Percentiles rank a stretch among this genome's conserved stretches.
Conservation (phyloP, 2,329 filamentous ascomycete species). For the Fusarium nelsonii region DNA sequence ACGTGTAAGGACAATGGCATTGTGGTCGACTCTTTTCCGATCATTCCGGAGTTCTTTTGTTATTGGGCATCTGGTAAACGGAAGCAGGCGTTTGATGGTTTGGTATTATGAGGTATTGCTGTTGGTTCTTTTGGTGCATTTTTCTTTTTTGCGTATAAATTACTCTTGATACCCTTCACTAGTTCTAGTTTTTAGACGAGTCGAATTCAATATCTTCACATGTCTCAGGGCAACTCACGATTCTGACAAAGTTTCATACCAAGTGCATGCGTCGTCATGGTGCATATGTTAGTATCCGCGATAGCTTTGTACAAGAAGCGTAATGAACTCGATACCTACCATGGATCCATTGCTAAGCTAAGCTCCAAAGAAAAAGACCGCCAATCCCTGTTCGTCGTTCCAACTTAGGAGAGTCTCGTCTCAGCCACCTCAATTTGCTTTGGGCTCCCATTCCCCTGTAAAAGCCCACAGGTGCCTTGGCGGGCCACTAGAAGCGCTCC, state of each 20-base stretch:
- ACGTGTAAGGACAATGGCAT: conserved; percentile 18
- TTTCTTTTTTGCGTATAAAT: conserved; percentile 34
- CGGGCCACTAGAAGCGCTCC: conserved; percentile 27
- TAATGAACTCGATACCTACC: neutral
- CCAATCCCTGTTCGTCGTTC: conserved; percentile 29
- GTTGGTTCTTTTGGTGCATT: conserved; percentile 17
- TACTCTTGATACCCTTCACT: conserved; percentile 44
- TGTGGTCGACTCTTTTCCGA: conserved; percentile 19
- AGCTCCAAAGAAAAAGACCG: conserved; percentile 17
- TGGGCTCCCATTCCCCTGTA: conserved; percentile 25
- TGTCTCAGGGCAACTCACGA: neutral
- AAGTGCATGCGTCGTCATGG: conserved; percentile 1
- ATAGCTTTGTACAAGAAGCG: conserved; percentile 21
- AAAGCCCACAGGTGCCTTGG: conserved; percentile 21
- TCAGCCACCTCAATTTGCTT: conserved; percentile 44
- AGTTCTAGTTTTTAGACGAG: conserved; percentile 30
- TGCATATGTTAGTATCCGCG: conserved; percentile 24
- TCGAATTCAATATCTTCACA: conserved; percentile 18
- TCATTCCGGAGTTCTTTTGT: conserved; percentile 34
- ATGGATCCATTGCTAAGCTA: neutral
- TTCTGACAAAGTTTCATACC: neutral
- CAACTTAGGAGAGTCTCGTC: conserved; percentile 22
- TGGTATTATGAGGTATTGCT: neutral
- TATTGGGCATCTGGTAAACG: conserved; percentile 10
- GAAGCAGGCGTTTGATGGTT: conserved; percentile 28